phyloP scores from a whole-genome alignment of 2,329 filamentous ascomycete genomes.

The Pseudogymnoascus sp. region DNA sequence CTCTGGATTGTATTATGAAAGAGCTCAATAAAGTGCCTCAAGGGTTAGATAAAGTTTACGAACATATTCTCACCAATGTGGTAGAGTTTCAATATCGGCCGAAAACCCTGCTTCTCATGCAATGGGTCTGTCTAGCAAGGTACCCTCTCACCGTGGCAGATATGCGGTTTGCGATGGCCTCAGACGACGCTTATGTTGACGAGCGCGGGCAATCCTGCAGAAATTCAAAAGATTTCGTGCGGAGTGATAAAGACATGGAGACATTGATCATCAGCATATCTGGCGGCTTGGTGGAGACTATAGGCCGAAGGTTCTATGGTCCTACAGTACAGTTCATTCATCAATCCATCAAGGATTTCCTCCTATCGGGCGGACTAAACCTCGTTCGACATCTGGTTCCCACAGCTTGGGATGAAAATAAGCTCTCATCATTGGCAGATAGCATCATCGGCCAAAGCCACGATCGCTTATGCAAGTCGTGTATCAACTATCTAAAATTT shows the following conservation, averaged over 20 bases:
- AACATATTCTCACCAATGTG: slow-evolving; percentile 14
- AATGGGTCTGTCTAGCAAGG: slow-evolving; percentile 14
- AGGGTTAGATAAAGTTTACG: slow-evolving; percentile 16
- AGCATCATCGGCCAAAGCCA: slow-evolving; percentile 13
- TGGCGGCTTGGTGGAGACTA: slow-evolving; percentile 19
- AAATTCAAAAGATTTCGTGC: slow-evolving; percentile 13
- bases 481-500: slow-evolving; percentile 13
- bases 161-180: slow-evolving; percentile 3
- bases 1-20: slow-evolving; percentile 6
- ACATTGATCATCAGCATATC: slow-evolving; percentile 17
- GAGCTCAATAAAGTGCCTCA: slow-evolving; percentile 14
- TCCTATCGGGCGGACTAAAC: neutral
- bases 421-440: neutral
- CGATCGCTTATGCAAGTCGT: slow-evolving; percentile 12
- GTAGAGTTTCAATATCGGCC: slow-evolving; percentile 11
- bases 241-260: slow-evolving; percentile 17
- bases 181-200: neutral
- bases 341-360: neutral
- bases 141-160: slow-evolving; percentile 12
- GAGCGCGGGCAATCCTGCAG: neutral
- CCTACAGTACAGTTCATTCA: slow-evolving; percentile 32
- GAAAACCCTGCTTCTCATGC: slow-evolving; percentile 16
- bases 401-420: neutral
- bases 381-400: neutral
- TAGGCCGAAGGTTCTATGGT: neutral